Evolutionary conservation across 1,139 yeast genomes (phyloP), one percentile per base, ranked within the genome.

Genomic region (Tardiomyces digboiensis): DNA sequence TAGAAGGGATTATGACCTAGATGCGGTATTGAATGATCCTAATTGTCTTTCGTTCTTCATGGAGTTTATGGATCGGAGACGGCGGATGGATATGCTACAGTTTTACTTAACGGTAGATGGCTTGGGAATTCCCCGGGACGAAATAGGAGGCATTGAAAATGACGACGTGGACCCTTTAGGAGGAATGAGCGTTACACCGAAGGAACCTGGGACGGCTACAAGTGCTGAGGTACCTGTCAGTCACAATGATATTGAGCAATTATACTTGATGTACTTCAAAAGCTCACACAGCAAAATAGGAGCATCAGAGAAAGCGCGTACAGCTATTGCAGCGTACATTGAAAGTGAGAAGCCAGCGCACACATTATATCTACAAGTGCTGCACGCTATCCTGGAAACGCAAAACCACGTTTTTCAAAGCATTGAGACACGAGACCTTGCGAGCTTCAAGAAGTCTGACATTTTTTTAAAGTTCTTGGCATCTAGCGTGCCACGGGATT

Each of bases 51-150:
- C 74, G 2, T 70, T 69, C 44, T 83, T 82, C 52, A 66, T 67
- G 61, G 80, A 74, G 44, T 82, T 71, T 54, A 72, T 82, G 77
- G 74, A 71, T 22, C 69, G 70, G 40, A 56, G 75, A 20, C 62
- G 70, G 8, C 61, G 77, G 42, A 56, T 68, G 1, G 61, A 65
- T 2, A 52, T 74, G 21, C 58, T 86, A 3, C 78, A 76, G 40
- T 80, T 79, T 48, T 86, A 89, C 84, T 61, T 74, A 10, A 72
- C 77, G 0, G 82, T 84, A 1, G 85, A 86, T 49, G 69, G 74
- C 1, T 70, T 85, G 36, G 77, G 79, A 53, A 84, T 83, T 42
- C 95, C 95, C 0, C 61, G 84, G 21, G 91, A 82, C 48, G 80
- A 74, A 49, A 60, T 40, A 16, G 21, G 18, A 13, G n/a, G 19